Evolutionary conservation across 2,329 filamentous ascomycete species (phyloP), one percentile per base, ranked within the genome.

Genomic region (Xylariales sp.): DNA sequence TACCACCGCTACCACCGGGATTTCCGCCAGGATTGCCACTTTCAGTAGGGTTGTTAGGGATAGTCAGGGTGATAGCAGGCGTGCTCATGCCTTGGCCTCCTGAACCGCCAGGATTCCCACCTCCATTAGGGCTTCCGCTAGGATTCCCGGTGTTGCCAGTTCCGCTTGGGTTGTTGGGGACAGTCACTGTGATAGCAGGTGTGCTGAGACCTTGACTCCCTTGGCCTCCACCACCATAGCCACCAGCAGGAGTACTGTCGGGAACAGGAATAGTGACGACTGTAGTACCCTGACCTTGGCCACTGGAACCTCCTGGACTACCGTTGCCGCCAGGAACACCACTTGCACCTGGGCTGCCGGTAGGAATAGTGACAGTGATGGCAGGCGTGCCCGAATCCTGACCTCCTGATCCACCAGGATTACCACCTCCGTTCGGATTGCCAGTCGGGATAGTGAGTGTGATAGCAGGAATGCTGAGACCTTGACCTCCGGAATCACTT

Each of bases 341-440:
- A n/a, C 24, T n/a, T 8, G 8, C 24, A n/a, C n/a, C n/a, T n/a
- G 24, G 24, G 24, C n/a, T 27, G 24, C 24, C n/a, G n/a, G n/a
- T n/a, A n/a, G n/a, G n/a, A 8, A 27, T n/a, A 27, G 24, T 27
- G 24, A 27, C n/a, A 8, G 24, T 27, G 24, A 8, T 8, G n/a
- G 8, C 24, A n/a, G 24, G 8, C n/a, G n/a, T n/a, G n/a, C n/a
- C n/a, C n/a, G n/a, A n/a, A n/a, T n/a, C n/a, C n/a, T n/a, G n/a
- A n/a, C 34, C 41, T 21, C 25, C 32, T 16, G 34, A 22, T 14
- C 34, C 39, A 28, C 24, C 22, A 12, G 39, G 39, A 25, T 20
- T 21, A 31, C 39, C 41, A 12, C 21, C 16, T 12, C 18, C 18
- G n/a, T 31, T 31, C 16, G 39, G 39, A 29, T 27, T 31, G 39